Evolutionary conservation across 1,284 basidiomycete genomes (phyloP).

Genomic region (Vanrija pseudolonga): DNA sequence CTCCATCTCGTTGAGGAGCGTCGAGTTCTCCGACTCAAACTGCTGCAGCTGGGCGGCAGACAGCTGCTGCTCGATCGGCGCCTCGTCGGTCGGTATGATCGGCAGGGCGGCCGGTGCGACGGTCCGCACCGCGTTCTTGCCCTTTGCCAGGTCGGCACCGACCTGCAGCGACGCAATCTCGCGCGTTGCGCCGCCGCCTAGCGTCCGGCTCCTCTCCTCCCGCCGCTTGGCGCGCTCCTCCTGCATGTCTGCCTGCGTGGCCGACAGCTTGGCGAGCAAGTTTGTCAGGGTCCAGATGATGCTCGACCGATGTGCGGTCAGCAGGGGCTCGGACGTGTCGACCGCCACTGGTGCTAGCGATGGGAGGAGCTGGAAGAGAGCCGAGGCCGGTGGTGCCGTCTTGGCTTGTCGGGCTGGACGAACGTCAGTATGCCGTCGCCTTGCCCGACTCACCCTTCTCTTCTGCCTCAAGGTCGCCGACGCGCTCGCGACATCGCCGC

Average conservation of each 20-base stretch:
- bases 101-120: slow-evolving; percentile 1
- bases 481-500: slow-evolving; percentile 53
- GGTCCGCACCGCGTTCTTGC: not conserved
- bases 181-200: slow-evolving; percentile 37
- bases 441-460: slow-evolving; percentile 50
- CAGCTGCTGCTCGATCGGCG: slow-evolving; percentile 39
- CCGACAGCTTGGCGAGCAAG: slow-evolving; percentile 49
- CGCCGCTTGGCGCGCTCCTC: slow-evolving; percentile 51
- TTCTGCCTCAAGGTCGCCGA: slow-evolving; percentile 51
- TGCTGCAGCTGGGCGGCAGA: slow-evolving; percentile 53
- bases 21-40: slow-evolving; percentile 55
- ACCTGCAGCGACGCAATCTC: slow-evolving; percentile 25
- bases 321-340: slow-evolving; percentile 31
- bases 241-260: slow-evolving; percentile 52
- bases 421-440: too few species aligned
- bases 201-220: slow-evolving; percentile 36
- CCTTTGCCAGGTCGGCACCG: not conserved
- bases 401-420: slow-evolving; percentile 26
- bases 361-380: slow-evolving; percentile 39
- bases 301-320: slow-evolving; percentile 52
- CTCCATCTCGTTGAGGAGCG: slow-evolving; percentile 53
- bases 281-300: slow-evolving; percentile 54
- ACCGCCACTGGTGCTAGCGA: slow-evolving; percentile 40
- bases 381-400: slow-evolving; percentile 15
- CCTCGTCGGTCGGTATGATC: slow-evolving; percentile 28